phyloP scores from a whole-genome alignment of 2,329 filamentous ascomycete genomes.

The Pseudogymnoascus sp. region DNA sequence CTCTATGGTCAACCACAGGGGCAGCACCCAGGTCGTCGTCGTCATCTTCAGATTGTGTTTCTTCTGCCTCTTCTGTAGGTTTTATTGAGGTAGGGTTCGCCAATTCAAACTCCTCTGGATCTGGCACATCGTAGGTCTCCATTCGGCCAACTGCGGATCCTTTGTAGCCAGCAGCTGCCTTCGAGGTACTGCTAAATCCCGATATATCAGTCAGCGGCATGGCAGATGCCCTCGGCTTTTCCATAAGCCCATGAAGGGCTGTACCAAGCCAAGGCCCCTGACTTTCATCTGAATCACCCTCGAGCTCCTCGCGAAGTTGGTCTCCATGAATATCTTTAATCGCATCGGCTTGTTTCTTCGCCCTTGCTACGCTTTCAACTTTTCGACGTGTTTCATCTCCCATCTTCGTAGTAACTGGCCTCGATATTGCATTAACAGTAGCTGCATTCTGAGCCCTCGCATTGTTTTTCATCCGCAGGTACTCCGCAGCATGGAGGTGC shows the following conservation, averaged over 20 bases:
- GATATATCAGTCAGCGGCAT: background rate
- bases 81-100: background rate
- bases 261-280: slow-evolving; percentile 33
- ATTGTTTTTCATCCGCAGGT: slow-evolving; percentile 55
- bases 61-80: slow-evolving; percentile 1
- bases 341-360: slow-evolving; percentile 31
- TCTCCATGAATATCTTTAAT: slow-evolving; percentile 22
- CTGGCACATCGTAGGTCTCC: slow-evolving; percentile 21
- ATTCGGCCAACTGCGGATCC: slow-evolving; percentile 17
- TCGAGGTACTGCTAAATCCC: background rate
- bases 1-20: slow-evolving; percentile 14
- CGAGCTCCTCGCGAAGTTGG: slow-evolving; percentile 17
- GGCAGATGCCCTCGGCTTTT: slow-evolving; percentile 27
- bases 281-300: slow-evolving; percentile 24
- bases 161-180: slow-evolving; percentile 12
- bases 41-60: slow-evolving; percentile 19
- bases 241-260: slow-evolving; percentile 37
- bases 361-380: slow-evolving; percentile 29
- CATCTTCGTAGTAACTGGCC: slow-evolving; percentile 31
- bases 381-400: slow-evolving; percentile 25
- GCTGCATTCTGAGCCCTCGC: slow-evolving; percentile 48
- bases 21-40: slow-evolving; percentile 24
- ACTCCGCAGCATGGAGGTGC: slow-evolving; percentile 72
- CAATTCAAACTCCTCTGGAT: background rate
- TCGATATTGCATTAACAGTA: slow-evolving; percentile 32